Conservation (phyloP, 495 filamentous ascomycete genomes). For the Aspergillus ostianus region DNA sequence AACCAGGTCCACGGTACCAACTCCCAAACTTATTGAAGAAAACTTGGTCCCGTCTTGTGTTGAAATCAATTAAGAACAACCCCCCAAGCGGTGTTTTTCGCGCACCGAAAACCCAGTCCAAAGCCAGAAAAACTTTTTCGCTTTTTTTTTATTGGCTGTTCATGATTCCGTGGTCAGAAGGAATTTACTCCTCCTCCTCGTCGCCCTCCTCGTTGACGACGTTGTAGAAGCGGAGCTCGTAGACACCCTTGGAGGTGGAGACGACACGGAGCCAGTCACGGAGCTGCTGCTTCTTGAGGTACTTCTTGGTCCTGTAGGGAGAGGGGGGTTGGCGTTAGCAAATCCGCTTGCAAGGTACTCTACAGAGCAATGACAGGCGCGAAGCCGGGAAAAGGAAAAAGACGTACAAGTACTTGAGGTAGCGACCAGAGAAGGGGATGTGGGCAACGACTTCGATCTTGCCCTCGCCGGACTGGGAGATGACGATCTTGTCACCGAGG, state of each 20-base stretch:
- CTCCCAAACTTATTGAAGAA: not conserved
- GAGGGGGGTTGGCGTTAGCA: not conserved
- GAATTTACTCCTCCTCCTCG: slow-evolving; percentile 92
- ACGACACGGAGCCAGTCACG: slow-evolving; percentile 99
- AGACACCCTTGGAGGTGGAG: slow-evolving; percentile 92
- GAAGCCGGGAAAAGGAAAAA: not conserved
- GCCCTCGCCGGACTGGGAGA: slow-evolving; percentile 86
- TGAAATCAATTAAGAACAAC: not conserved
- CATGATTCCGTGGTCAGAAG: slow-evolving; percentile 1
- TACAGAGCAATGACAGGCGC: not conserved
- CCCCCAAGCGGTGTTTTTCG: not conserved
- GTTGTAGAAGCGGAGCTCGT: slow-evolving; percentile 99
- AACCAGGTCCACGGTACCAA: not conserved
- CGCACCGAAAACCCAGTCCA: not conserved
- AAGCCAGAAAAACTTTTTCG: slow-evolving; percentile 1
- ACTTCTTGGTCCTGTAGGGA: slow-evolving; percentile 89
- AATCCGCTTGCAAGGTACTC: not conserved
- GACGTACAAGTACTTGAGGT: slow-evolving; percentile 98
- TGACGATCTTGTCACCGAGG: slow-evolving; percentile 89
- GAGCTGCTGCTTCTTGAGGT: slow-evolving; percentile 99
- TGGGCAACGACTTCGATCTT: slow-evolving; percentile 98
- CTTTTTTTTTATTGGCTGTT: slow-evolving; percentile 12
- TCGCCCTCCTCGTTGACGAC: slow-evolving; percentile 96
- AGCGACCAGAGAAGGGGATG: slow-evolving; percentile 96
- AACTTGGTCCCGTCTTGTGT: not conserved